A percentile compares a stretch with the other conserved stretches of the same genome.
These are phyloP conservation scores for Cicer cuneatum DNA, from an alignment of 306 rosid genomes.

Conservation along the genomic window DNA sequence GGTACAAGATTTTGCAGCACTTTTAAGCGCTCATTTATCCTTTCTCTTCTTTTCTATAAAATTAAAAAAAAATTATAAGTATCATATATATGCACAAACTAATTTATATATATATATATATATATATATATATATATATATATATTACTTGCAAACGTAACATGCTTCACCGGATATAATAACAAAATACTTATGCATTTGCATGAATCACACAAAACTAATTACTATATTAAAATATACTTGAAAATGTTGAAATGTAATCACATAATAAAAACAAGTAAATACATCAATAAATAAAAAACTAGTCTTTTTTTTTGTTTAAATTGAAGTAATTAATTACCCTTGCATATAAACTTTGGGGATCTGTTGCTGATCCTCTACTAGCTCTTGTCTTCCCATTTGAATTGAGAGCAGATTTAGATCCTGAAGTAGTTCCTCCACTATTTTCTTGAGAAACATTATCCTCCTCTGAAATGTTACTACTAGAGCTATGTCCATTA, in stretches of 20 bases:
- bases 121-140: too few relatives aligned
- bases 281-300: not conserved
- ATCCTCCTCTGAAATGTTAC: slow-evolving; percentile 75
- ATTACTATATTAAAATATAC: too few relatives aligned
- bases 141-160: too few relatives aligned
- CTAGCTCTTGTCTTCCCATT: slow-evolving; percentile 75
- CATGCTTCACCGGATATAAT: too few relatives aligned
- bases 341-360: slow-evolving; percentile 96
- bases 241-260: not conserved
- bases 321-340: slow-evolving; percentile 48
- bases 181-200: too few relatives aligned
- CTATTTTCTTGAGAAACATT: slow-evolving; percentile 62
- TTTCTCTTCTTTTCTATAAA: slow-evolving; percentile 91
- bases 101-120: too few relatives aligned
- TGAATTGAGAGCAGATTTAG: slow-evolving; percentile 55
- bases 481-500: slow-evolving; percentile 59
- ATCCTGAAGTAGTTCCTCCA: slow-evolving; percentile 56
- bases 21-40: slow-evolving; percentile 79
- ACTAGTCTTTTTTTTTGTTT: not conserved
- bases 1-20: slow-evolving; percentile 86
- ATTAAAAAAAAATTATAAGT: slow-evolving; percentile 34
- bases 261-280: not conserved
- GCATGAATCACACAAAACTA: too few relatives aligned
- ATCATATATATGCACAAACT: not conserved
- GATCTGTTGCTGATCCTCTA: slow-evolving; percentile 95